Percentiles rank a stretch among this genome's conserved stretches.
Evolutionary conservation across 208 protist genomes (phyloP).

Genomic region (Zelonia costaricensis): DNA sequence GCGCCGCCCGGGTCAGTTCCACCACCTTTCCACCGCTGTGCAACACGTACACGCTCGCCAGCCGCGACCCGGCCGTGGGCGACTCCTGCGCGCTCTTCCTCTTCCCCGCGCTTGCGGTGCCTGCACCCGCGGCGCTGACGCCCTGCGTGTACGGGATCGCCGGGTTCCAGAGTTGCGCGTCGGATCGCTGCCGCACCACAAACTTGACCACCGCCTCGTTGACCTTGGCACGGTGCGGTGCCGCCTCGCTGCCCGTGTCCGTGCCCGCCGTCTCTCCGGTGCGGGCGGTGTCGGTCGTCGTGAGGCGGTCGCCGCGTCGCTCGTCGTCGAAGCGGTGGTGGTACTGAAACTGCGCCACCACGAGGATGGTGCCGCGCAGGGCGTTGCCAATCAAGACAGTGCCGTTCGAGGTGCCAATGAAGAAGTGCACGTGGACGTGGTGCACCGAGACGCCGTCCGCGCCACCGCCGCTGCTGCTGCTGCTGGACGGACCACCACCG

Average conservation of each 20-base stretch:
- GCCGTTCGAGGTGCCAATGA: conserved; percentile 85
- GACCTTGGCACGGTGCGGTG: neutral
- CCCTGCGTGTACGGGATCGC: conserved; percentile 16
- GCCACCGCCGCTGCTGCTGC: neutral
- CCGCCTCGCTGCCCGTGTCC: neutral
- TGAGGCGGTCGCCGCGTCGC: conserved; percentile 7
- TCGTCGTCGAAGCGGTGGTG: conserved; percentile 19
- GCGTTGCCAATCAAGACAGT: conserved; percentile 82
- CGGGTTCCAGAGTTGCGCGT: conserved; percentile 35
- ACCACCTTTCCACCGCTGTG: conserved; percentile 69
- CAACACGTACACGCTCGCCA: conserved; percentile 56
- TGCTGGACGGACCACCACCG: conserved; percentile 5
- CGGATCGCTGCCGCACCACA: conserved; percentile 30
- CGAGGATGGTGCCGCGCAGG: conserved; percentile 72
- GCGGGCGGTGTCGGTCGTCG: conserved; percentile 1
- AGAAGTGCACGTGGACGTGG: conserved; percentile 68
- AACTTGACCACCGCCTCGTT: conserved; percentile 66
- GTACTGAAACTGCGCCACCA: conserved; percentile 66
- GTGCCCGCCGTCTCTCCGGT: neutral
- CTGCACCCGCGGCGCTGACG: too few species aligned
- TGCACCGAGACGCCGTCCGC: neutral
- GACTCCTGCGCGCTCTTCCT: neutral
- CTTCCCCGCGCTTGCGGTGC: too few species aligned
- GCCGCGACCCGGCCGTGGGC: conserved; percentile 10
- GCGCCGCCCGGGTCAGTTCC: conserved; percentile 40